Evolutionary conservation across 1,284 basidiomycete species (phyloP).

Genomic region (Volvariella surrecta): DNA sequence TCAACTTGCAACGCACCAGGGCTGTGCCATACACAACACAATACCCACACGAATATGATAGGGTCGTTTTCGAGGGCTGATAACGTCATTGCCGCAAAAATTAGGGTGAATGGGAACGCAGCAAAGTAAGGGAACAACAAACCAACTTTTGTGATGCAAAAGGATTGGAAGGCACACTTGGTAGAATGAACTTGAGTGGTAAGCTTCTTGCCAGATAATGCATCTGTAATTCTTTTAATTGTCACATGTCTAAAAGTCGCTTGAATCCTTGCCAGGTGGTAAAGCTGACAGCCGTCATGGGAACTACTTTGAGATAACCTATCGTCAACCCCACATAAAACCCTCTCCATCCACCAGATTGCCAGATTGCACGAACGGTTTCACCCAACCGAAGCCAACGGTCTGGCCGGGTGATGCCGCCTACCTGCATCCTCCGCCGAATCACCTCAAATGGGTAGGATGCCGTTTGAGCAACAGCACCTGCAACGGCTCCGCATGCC

Average conservation of each 20-base stretch:
- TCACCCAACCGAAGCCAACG: slow-evolving; percentile 78
- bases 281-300: slow-evolving; percentile 88
- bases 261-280: slow-evolving; percentile 73
- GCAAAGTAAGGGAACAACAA: no score
- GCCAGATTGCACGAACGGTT: slow-evolving; percentile 66
- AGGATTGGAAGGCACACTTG: no score
- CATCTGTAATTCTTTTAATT: not conserved
- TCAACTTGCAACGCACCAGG: no score
- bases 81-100: no score
- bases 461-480: slow-evolving; percentile 82
- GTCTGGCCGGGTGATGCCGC: slow-evolving; percentile 73
- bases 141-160: no score
- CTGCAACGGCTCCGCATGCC: slow-evolving; percentile 84
- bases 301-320: slow-evolving; percentile 94
- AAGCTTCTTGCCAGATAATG: no score
- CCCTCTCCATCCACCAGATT: slow-evolving; percentile 68
- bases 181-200: no score
- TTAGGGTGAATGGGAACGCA: no score
- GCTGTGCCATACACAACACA: no score
- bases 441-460: slow-evolving; percentile 98
- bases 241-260: slow-evolving; percentile 42
- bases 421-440: slow-evolving; percentile 92
- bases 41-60: no score
- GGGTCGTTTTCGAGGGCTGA: no score
- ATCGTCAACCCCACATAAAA: slow-evolving; percentile 94